A percentile compares a stretch with the other conserved stretches of the same genome.
Conservation (phyloP, 345 rosid species). For the Eucalyptus virginea region DNA sequence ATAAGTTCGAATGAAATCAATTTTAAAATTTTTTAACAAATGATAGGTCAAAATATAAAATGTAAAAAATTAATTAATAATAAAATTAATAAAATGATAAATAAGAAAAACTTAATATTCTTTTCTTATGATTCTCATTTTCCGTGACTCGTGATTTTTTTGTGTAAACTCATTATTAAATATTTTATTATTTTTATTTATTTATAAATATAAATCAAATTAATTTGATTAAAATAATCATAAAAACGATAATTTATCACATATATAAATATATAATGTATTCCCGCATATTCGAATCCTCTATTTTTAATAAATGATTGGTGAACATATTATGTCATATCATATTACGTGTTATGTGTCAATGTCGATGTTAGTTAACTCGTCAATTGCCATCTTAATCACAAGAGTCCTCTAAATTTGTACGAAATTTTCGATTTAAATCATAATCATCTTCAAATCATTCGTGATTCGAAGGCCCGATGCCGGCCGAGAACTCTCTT, state of each 20-base stretch:
- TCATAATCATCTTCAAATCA: background rate
- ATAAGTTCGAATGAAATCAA: no score
- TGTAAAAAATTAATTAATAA: no score
- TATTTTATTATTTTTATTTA: no score
- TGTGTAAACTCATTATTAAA: no score
- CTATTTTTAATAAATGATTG: fast-evolving
- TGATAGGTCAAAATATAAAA: fast-evolving
- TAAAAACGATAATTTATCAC: no score
- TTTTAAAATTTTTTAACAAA: no score
- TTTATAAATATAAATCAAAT: fast-evolving
- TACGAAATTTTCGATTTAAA: background rate
- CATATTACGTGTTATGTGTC: no score
- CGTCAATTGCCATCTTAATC: no score
- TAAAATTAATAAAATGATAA: fast-evolving
- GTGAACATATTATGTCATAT: fast-evolving
- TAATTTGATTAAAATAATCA: no score
- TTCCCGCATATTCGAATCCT: fast-evolving
- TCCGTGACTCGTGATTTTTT: fast-evolving
- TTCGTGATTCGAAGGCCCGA: background rate
- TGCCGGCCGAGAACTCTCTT: background rate
- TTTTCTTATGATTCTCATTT: no score
- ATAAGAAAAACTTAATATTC: fast-evolving
- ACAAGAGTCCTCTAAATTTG: background rate
- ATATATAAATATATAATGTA: fast-evolving
- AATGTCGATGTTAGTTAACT: fast-evolving